Evolutionary conservation across 164 flowering plant species (phyloP), one percentile per base, ranked within the genome.

Genomic region (Nelumbo lutea): DNA sequence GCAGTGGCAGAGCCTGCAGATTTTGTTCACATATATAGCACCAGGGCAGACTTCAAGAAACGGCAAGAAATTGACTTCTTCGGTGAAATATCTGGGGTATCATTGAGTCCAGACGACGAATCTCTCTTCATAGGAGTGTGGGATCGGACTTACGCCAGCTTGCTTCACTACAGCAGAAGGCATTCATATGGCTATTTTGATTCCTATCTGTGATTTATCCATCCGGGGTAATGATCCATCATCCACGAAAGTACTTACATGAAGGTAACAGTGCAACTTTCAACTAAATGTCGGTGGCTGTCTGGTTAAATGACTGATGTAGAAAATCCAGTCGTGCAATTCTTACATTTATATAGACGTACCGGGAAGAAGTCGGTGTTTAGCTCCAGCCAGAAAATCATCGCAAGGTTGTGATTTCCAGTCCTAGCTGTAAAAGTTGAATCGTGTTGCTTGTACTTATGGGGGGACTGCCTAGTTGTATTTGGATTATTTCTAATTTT

Each of bases 1-100:
- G 79, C 69, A 9, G 44, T 64, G 56, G 79, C 79, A 6, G 79
- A 77, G 59, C 74, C 77, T n/a, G 79, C 79, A 40, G 79, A 77
- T n/a, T 77, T 77, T 63, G 79, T 77, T 3, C 77, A 77, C 45
- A 53, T 73, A 5, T 77, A 42, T 47, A 58, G 52, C 45, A 42
- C 55, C 5, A 69, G 63, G 27, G 14, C n/a, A 13, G 62, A 51
- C 6, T 76, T 64, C 55, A 59, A 47, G 38, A 69, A 53, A 40
- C 38, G 42, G 52, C 79, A 76, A 59, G 76, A 69, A 56, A 77
- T 77, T 47, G 79, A 77, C 15, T 62, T 77, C 56, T 77, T 77
- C 44, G 79, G 79, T 9, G 79, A 76, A 64, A 72, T 76, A 6
- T 62, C 79, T 10, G 79, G 79, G 5, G 40, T 76, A 3, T 69